Base-by-base conservation (phyloP, 768 basidiomycete species). In the Agrocybe praecox region DNA sequence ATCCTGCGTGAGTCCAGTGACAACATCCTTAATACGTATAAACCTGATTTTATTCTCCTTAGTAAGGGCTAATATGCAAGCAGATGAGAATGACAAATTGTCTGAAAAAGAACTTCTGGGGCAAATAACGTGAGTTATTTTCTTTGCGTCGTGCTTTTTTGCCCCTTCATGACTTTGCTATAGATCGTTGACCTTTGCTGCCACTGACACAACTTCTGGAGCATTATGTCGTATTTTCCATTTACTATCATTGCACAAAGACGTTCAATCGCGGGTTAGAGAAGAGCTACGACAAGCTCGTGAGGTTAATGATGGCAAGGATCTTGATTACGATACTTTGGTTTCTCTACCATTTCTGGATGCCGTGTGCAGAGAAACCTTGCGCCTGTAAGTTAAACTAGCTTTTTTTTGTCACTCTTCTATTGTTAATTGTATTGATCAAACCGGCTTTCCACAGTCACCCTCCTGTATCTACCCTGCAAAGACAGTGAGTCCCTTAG, bases 121-220 rank as follows among this genome's bases (percentile, higher is more conserved):
- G 0, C 75, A 77, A 51, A 63, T 69, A 36, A 62, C 67, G 74
- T 76, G 52, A 61, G 34, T n/a, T 34, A 5, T 44, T 32, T 21
- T 29, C 11, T 26, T 1, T 26, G 2, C 5, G 17, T 14, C 21
- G n/a, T 5, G 5, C 12, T 46, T 21, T 34, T 23, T 24, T 36
- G 36, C 23, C 29, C 22, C 32, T 23, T 24, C 51, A n/a, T n/a
- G n/a, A n/a, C n/a, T n/a, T n/a, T n/a, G n/a, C n/a, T 9, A 15
- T n/a, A 78, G 76, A 11, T 68, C 72, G 0, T 62, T 80, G 7
- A 69, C 74, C 15, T 74, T 77, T 53, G 76, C 75, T 0, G 77
- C 71, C 0, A 74, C 72, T 51, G 79, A 80, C 56, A 80, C 78
- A 2, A 79, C 77, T 0, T 76, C 78, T 1, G 69, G 65, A 5